Percentiles rank a stretch among this genome's conserved stretches.
Evolutionary conservation across 768 basidiomycete species (phyloP).

Genomic region (Russula foetens): DNA sequence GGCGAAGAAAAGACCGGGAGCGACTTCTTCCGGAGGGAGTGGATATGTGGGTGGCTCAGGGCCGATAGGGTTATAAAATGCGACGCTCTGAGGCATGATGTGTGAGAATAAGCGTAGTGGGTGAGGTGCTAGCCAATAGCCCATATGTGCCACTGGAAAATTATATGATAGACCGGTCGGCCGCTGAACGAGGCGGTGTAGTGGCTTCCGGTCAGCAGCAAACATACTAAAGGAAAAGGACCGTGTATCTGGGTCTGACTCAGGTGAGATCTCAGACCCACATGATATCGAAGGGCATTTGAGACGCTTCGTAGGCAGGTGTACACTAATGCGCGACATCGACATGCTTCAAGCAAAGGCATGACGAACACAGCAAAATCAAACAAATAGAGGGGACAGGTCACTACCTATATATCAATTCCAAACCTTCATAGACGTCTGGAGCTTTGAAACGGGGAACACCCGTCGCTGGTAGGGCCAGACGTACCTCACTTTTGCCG

Average conservation of each 20-base stretch:
- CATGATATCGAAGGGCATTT: too few relatives aligned
- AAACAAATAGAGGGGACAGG: not conserved
- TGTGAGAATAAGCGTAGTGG: not conserved
- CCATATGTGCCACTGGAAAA: not conserved
- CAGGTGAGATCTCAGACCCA: too few relatives aligned
- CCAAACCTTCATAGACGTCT: not conserved
- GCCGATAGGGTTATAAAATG: not conserved
- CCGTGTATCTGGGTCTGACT: too few relatives aligned
- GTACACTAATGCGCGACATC: not conserved
- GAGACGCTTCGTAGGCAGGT: too few relatives aligned
- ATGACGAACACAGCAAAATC: not conserved
- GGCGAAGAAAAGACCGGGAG: constrained; percentile 8
- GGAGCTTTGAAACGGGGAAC: not conserved
- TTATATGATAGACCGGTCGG: not conserved
- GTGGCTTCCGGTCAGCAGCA: not conserved
- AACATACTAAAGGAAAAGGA: too few relatives aligned
- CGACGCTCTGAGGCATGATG: constrained; percentile 4
- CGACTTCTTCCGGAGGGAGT: constrained; percentile 8
- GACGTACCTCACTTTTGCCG: constrained; percentile 1
- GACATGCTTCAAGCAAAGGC: not conserved
- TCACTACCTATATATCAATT: not conserved
- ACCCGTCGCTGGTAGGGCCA: not conserved
- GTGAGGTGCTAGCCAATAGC: not conserved
- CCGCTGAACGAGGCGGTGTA: not conserved
- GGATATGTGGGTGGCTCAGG: constrained; percentile 13